Conservation (phyloP, 495 filamentous ascomycete genomes). For the Penicillium nucicola region DNA sequence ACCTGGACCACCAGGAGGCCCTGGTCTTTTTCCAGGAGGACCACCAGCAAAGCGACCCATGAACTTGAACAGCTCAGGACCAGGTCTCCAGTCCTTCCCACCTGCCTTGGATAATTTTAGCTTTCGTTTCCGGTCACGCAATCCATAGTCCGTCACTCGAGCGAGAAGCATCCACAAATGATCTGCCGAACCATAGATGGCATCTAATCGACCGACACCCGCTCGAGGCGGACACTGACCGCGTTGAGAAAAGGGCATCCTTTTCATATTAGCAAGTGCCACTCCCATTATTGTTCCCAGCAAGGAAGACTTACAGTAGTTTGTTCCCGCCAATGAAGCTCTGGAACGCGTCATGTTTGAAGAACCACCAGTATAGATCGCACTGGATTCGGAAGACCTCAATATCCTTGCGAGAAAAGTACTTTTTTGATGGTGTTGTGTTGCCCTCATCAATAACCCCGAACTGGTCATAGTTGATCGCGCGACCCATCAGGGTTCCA, state of each 20-base stretch:
- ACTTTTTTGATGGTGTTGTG: slow-evolving; percentile 16
- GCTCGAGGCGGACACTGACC: slow-evolving; percentile 81
- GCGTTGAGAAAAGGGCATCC: slow-evolving; percentile 78
- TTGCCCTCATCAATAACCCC: slow-evolving; percentile 35
- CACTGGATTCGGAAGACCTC: slow-evolving; percentile 75
- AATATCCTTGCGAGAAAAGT: slow-evolving; percentile 67
- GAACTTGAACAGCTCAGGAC: slow-evolving; percentile 46
- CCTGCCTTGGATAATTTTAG: slow-evolving; percentile 47
- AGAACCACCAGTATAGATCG: slow-evolving; percentile 96
- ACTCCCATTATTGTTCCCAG: not conserved
- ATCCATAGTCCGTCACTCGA: slow-evolving; percentile 76
- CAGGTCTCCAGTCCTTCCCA: slow-evolving; percentile 57
- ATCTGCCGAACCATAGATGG: slow-evolving; percentile 83
- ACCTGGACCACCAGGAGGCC: slow-evolving; percentile 25
- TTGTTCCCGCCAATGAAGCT: slow-evolving; percentile 83
- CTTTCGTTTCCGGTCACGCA: slow-evolving; percentile 76
- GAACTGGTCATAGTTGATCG: slow-evolving; percentile 44
- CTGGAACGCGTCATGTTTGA: slow-evolving; percentile 89
- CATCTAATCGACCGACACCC: slow-evolving; percentile 71
- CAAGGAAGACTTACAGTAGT: slow-evolving; percentile 65
- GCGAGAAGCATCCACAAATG: slow-evolving; percentile 80
- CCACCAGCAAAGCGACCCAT: slow-evolving; percentile 37
- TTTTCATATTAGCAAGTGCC: slow-evolving; percentile 9
- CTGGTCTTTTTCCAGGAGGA: slow-evolving; percentile 11
- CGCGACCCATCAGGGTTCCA: slow-evolving; percentile 42